Evolutionary conservation across 768 basidiomycete genomes (phyloP).

Genomic region (Rhodotorula kratochvilovae): DNA sequence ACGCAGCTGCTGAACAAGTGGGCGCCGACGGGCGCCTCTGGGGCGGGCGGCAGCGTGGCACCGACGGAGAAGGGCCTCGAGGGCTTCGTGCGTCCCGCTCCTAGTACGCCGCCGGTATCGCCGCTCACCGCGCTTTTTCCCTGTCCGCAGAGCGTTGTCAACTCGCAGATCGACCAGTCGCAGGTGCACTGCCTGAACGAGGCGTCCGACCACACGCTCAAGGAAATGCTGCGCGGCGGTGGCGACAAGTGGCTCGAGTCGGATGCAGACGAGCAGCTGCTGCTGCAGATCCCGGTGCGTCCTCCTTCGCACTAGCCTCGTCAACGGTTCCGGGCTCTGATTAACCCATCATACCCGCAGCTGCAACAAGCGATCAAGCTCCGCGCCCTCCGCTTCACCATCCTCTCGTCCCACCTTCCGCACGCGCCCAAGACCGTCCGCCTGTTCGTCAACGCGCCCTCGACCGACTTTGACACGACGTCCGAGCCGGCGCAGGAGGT

Average conservation of each 20-base stretch:
- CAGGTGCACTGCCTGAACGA: slow-evolving; percentile 73
- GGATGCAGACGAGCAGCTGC: slow-evolving; percentile 68
- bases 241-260: slow-evolving; percentile 56
- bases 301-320: slow-evolving; percentile 45
- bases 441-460: slow-evolving; percentile 59
- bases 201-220: slow-evolving; percentile 54
- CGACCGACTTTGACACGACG: slow-evolving; percentile 61
- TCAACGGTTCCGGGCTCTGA: too few relatives aligned
- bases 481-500: slow-evolving; percentile 59
- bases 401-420: slow-evolving; percentile 43
- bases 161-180: slow-evolving; percentile 50
- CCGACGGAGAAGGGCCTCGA: slow-evolving; percentile 40
- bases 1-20: slow-evolving; percentile 35
- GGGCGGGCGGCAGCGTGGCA: not conserved
- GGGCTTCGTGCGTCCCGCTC: slow-evolving; percentile 27
- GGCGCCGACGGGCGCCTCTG: slow-evolving; percentile 21
- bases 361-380: slow-evolving; percentile 53
- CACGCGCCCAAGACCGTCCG: slow-evolving; percentile 63
- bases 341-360: not conserved
- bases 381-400: slow-evolving; percentile 58
- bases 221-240: slow-evolving; percentile 55
- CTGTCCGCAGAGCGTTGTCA: slow-evolving; percentile 53
- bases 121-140: too few relatives aligned
- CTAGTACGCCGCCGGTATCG: not conserved
- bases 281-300: slow-evolving; percentile 61